These are phyloP conservation scores for Strobilomyces dryophilus DNA, from an alignment of 768 basidiomycete genomes.

Conservation along the genomic window DNA sequence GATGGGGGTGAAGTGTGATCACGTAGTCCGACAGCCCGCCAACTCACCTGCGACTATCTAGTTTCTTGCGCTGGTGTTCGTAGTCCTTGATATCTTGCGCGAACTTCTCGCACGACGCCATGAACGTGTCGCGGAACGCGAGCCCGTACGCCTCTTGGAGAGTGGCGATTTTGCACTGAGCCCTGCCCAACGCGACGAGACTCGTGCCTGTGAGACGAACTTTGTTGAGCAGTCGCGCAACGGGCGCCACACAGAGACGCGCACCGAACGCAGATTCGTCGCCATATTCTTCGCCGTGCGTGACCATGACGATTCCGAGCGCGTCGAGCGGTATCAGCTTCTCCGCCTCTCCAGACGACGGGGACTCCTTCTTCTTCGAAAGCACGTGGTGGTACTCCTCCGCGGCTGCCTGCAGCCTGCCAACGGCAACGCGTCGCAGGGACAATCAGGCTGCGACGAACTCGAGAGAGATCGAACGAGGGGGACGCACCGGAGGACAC, in stretches of 20 bases:
- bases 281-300: slow-evolving; percentile 79
- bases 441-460: slow-evolving; percentile 1
- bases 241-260: slow-evolving; percentile 14
- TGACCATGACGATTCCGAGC: slow-evolving; percentile 82
- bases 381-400: slow-evolving; percentile 64
- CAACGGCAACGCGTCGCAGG: background rate
- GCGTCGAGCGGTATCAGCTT: slow-evolving; percentile 76
- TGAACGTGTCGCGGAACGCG: slow-evolving; percentile 69
- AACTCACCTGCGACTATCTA: slow-evolving; percentile 76
- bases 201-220: slow-evolving; percentile 50
- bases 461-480: background rate
- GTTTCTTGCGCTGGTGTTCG: slow-evolving; percentile 74
- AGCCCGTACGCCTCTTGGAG: slow-evolving; percentile 79
- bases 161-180: slow-evolving; percentile 80
- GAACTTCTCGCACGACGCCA: slow-evolving; percentile 60
- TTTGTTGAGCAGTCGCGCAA: background rate
- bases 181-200: slow-evolving; percentile 71
- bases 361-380: slow-evolving; percentile 74
- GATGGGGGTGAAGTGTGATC: background rate
- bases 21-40: background rate
- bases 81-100: slow-evolving; percentile 81
- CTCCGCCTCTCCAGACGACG: slow-evolving; percentile 54
- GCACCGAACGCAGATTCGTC: slow-evolving; percentile 70
- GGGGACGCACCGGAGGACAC: slow-evolving; percentile 59
- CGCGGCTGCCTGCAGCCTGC: slow-evolving; percentile 69